Evolutionary conservation across 352 stramenopile species (phyloP), one percentile per base, ranked within the genome.

Genomic region (Globisporangium uncinulatum): DNA sequence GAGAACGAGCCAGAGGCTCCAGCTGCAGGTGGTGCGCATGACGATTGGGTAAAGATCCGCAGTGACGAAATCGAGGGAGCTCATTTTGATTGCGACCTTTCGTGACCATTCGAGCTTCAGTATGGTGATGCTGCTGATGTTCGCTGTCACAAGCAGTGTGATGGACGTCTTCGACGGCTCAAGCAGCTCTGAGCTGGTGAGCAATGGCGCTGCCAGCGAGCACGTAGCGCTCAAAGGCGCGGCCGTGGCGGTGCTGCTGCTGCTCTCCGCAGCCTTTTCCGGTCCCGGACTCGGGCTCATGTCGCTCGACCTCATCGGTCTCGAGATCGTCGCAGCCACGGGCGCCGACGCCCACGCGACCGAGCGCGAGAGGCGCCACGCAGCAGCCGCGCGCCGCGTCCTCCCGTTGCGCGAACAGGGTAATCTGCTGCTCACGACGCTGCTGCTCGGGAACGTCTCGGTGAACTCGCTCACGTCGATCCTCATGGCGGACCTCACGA

Each of bases 381-480:
- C 74, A 24, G 65, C 67, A 5, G 77, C 73, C 15, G 87, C 88
- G 17, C 76, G 73, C 20, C 78, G 80, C 53, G 96, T 98, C 24
- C 73, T 89, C 24, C 89, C 92, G 6, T 71, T 99, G 46, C 90
- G 97, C 13, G 71, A 88, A 58, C 79, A 98, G 62, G 97, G 97
- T 37, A 99, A 99, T 73, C 67, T 98, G 37, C 76, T 99, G 44
- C 79, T 99, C 45, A 98, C 94, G 63, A 98, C 95, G 10, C 71
- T 99, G 36, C 70, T 99, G 17, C 70, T 99, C 13, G 94, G 94
- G 51, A 99, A 99, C 69, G 95, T 98, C 1, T 77, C 82, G 0
- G 94, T 98, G n/a, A 99, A 98, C 68, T 91, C 94, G n/a, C 61
- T 97, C 47, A 76, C 98, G 6, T 98, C 95, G 4, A 99, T 99